Conservation (phyloP, 2,329 filamentous ascomycete species). For the Fonsecaea erecta region DNA sequence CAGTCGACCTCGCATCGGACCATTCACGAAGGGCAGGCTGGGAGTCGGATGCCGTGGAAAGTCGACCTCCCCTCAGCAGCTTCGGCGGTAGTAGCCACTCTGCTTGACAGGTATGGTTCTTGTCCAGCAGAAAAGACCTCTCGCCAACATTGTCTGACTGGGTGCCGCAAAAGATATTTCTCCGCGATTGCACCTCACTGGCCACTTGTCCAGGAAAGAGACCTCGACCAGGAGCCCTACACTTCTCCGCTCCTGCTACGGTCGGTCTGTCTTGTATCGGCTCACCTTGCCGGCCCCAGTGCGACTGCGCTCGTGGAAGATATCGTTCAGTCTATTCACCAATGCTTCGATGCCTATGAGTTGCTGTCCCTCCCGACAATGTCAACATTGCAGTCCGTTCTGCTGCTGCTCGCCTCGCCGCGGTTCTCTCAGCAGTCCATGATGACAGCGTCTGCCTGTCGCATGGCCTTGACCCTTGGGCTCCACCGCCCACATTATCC, state of each 20-base stretch:
- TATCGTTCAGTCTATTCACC: background rate
- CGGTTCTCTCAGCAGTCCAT: slow-evolving; percentile 1
- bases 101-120: slow-evolving; percentile 8
- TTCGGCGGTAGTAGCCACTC: background rate
- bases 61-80: background rate
- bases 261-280: slow-evolving; percentile 8
- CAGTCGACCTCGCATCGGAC: background rate
- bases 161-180: slow-evolving; percentile 1
- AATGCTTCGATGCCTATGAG: slow-evolving; percentile 14
- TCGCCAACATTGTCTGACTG: background rate
- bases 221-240: background rate
- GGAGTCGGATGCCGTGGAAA: background rate
- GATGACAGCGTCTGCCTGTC: slow-evolving; percentile 10
- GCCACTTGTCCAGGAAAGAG: slow-evolving; percentile 7
- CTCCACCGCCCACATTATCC: slow-evolving; percentile 1
- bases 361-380: slow-evolving; percentile 2
- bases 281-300: background rate
- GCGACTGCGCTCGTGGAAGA: background rate
- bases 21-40: background rate
- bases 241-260: slow-evolving; percentile 10
- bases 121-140: background rate
- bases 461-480: slow-evolving; percentile 7
- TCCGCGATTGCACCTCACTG: slow-evolving; percentile 2
- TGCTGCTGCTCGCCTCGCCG: slow-evolving; percentile 4
- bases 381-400: slow-evolving; percentile 8